Evolutionary conservation across 305 asterid genomes (phyloP), one percentile per base, ranked within the genome.

Genomic region (Lippia alba): DNA sequence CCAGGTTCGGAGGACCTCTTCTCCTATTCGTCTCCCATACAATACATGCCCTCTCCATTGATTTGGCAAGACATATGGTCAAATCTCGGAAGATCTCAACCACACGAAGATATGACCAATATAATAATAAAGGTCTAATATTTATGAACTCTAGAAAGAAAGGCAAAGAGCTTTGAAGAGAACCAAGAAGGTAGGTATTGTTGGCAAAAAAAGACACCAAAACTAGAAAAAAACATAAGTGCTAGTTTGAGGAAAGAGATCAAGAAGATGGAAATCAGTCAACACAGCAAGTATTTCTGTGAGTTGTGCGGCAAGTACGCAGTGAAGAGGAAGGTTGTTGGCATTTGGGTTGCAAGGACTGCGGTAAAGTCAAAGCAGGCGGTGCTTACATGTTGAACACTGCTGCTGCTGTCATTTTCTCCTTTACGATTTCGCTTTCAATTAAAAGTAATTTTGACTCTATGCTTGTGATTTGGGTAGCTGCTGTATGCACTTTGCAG

Each of bases 231-330:
- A n/a, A n/a, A n/a, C n/a, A n/a, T n/a, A n/a, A n/a, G 96, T 65
- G 92, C 94, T 69, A 92, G 96, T 84, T 80, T 88, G 91, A 83
- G 94, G 49, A 92, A 92, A 84, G 92, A 90, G 79, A 92, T 88
- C 19, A 92, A 90, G 90, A 92, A 90, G 81, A 88, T 92, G 96
- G 97, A 91, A 74, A 92, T 91, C 17, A 87, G 96, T 61, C 96
- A 91, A 82, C 97, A 91, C 74, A 82, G 86, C 87, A 93, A 93
- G 83, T 91, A 83, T 51, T 80, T 91, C 70, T 93, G 96, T 18
- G 96, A 93, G 79, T 93, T 93, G 60, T 89, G 97, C 19, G 97
- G 96, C 7, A 93, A 93, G 98, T 89, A 81, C 12, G 94, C 94
- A 0, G 96, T 91, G 84, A 93, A 90, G 87, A 89, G 96, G 72